These are phyloP conservation scores for Oryza meridionalis DNA, from an alignment of 176 grass and related monocot species.

Conservation along the genomic window DNA sequence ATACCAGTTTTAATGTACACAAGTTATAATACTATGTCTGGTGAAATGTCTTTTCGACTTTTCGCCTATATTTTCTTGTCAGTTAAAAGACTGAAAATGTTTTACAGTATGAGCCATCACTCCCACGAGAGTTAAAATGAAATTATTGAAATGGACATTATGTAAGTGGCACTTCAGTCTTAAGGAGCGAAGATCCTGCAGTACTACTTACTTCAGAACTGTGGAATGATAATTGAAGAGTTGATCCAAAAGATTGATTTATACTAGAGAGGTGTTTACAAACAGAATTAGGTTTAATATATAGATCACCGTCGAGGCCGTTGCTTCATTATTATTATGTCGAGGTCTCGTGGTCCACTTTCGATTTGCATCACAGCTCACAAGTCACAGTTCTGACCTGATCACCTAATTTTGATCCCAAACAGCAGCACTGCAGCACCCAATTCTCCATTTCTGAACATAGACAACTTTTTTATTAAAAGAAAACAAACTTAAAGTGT, in stretches of 20 bases:
- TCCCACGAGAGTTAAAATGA: not conserved
- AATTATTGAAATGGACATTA: not conserved
- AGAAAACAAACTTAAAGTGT: not conserved
- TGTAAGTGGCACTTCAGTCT: not conserved
- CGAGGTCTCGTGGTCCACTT: not conserved
- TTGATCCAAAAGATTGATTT: not conserved
- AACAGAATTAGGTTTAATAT: constrained; percentile 3
- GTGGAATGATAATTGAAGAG: not conserved
- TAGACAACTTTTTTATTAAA: not conserved
- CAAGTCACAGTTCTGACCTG: not conserved
- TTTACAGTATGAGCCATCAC: not conserved
- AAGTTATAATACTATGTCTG: not conserved
- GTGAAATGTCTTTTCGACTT: not conserved
- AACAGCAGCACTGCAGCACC: not conserved
- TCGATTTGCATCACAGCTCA: not conserved
- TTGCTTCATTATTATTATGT: constrained; percentile 21
- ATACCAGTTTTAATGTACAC: not conserved
- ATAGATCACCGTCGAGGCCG: not conserved
- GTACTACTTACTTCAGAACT: not conserved
- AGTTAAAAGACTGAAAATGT: no score
- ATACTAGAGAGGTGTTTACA: not conserved
- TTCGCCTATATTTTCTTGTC: no score
- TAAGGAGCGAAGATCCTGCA: not conserved
- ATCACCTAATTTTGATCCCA: constrained; percentile 11
- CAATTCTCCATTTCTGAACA: not conserved